phyloP scores from a whole-genome alignment of 1,284 basidiomycete genomes.

The Papiliotrema terrestris region DNA sequence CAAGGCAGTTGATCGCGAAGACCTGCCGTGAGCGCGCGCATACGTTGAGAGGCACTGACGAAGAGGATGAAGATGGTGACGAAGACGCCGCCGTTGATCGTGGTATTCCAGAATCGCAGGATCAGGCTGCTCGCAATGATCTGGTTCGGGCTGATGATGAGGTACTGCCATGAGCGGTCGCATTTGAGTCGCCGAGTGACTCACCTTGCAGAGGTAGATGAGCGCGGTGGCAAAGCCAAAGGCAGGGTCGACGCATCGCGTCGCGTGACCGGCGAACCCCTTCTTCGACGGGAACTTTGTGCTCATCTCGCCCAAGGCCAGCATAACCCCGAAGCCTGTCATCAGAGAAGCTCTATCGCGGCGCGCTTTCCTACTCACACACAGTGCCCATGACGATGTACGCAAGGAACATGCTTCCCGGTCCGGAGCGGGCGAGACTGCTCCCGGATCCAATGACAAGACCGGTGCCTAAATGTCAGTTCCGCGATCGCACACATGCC shows the following conservation, averaged over 20 bases:
- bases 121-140: conserved; percentile 47
- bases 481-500: background rate
- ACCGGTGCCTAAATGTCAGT: conserved; percentile 54
- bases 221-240: conserved; percentile 34
- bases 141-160: conserved; percentile 50
- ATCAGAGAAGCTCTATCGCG: background rate
- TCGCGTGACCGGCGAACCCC: conserved; percentile 48
- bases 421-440: conserved; percentile 50
- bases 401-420: conserved; percentile 50
- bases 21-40: conserved; percentile 5
- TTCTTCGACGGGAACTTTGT: conserved; percentile 50
- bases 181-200: conserved; percentile 10
- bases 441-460: conserved; percentile 65
- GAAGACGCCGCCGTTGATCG: conserved; percentile 42
- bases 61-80: conserved; percentile 46
- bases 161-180: conserved; percentile 23
- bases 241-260: conserved; percentile 50
- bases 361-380: conserved; percentile 9
- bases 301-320: conserved; percentile 51
- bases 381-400: conserved; percentile 48
- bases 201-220: conserved; percentile 32
- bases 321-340: conserved; percentile 30
- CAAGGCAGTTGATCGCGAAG: conserved; percentile 48
- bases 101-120: conserved; percentile 40
- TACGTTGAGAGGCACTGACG: background rate